These are phyloP conservation scores for Crithidia acanthocephali DNA, from an alignment of 208 protist genomes.

Conservation along the genomic window DNA sequence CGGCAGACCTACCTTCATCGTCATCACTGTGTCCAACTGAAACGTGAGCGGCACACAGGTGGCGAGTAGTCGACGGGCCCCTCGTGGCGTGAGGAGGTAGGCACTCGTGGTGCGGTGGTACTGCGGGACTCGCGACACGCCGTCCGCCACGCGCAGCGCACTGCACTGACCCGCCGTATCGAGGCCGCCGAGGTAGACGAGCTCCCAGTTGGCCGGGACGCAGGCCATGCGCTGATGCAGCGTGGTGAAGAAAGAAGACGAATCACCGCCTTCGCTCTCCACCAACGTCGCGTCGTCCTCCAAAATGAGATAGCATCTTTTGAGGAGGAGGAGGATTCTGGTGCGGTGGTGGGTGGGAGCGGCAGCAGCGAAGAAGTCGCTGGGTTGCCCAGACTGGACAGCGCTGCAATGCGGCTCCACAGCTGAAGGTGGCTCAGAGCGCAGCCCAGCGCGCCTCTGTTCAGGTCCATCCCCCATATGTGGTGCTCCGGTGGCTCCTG, in stretches of 20 bases:
- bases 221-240: conserved; percentile 29
- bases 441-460: conserved; percentile 75
- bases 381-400: conserved; percentile 7
- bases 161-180: conserved; percentile 69
- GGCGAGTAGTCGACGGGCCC: conserved; percentile 61
- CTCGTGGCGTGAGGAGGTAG: conserved; percentile 71
- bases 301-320: conserved; percentile 41
- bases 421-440: conserved; percentile 77
- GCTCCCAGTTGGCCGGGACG: conserved; percentile 75
- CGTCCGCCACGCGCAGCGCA: conserved; percentile 24
- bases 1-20: conserved; percentile 41
- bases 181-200: conserved; percentile 86
- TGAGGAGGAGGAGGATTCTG: background rate
- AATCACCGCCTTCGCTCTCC: background rate
- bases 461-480: conserved; percentile 91
- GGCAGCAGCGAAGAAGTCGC: background rate
- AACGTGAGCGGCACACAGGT: conserved; percentile 76
- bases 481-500: conserved; percentile 35
- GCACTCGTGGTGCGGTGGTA: conserved; percentile 88
- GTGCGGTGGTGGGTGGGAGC: background rate
- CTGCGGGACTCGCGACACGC: conserved; percentile 73
- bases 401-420: conserved; percentile 69
- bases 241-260: conserved; percentile 33
- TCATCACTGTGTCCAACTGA: conserved; percentile 90
- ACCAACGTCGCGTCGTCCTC: conserved; percentile 70